phyloP scores from a whole-genome alignment of 2,329 filamentous ascomycete species.

The Trichoderma koningiopsis region DNA sequence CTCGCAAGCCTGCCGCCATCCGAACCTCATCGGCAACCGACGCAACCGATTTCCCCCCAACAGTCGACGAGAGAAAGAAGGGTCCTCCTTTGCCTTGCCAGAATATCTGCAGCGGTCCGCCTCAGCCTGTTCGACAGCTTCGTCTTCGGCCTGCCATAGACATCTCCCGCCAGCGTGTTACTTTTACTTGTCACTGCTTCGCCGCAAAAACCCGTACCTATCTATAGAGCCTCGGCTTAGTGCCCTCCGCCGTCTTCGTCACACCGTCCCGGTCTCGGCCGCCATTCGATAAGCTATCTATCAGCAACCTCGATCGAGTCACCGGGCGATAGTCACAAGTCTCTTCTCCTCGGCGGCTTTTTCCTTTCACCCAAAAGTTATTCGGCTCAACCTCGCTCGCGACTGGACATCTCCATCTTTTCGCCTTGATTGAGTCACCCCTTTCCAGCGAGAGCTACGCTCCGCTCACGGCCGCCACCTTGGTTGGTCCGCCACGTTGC shows the following conservation, averaged over 20 bases:
- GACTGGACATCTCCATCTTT: constrained; percentile 2
- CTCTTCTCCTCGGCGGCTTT: constrained; percentile 30
- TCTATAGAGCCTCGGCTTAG: constrained; percentile 13
- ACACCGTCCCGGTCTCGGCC: constrained; percentile 27
- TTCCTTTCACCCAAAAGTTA: constrained; percentile 8
- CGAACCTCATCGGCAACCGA: constrained; percentile 28
- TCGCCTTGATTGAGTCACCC: constrained; percentile 32
- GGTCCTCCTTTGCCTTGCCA: constrained; percentile 25
- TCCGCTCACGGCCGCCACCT: constrained; percentile 34
- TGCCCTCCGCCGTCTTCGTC: constrained; percentile 16
- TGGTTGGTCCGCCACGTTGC: constrained; percentile 33
- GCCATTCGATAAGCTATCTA: constrained; percentile 9
- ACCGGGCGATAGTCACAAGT: constrained; percentile 25
- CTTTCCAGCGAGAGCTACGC: constrained; percentile 36
- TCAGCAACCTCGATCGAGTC: constrained; percentile 11
- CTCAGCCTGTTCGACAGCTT: neutral
- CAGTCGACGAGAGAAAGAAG: constrained; percentile 41
- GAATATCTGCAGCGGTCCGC: neutral
- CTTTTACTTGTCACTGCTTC: constrained; percentile 8
- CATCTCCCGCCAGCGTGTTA: constrained; percentile 1
- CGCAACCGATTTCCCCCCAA: constrained; percentile 20
- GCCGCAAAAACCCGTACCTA: constrained; percentile 5
- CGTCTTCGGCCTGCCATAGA: neutral
- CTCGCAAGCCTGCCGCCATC: constrained; percentile 25
- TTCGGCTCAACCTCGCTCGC: constrained; percentile 32